These are phyloP conservation scores for Pleurotus tuber-regium DNA, from an alignment of 768 basidiomycete genomes.

Conservation along the genomic window DNA sequence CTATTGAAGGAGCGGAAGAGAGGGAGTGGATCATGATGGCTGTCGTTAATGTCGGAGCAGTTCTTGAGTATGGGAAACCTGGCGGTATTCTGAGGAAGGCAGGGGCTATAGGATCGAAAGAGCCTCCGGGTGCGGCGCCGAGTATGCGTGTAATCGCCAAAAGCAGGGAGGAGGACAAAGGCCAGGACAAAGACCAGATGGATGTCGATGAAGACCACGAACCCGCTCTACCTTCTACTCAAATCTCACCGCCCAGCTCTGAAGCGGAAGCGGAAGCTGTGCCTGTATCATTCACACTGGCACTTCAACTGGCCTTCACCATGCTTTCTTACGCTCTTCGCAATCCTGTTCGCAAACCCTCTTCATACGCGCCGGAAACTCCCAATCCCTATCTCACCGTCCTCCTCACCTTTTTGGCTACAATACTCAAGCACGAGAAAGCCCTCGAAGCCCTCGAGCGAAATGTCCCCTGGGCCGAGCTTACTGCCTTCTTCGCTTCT, in stretches of 20 bases:
- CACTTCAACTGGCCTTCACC: slow-evolving; percentile 74
- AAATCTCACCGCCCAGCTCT: slow-evolving; percentile 27
- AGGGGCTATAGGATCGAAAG: slow-evolving; percentile 46
- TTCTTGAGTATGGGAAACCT: slow-evolving; percentile 86
- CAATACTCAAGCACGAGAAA: slow-evolving; percentile 62
- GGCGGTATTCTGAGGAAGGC: slow-evolving; percentile 66
- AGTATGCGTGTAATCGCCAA: slow-evolving; percentile 50
- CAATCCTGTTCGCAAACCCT: slow-evolving; percentile 55
- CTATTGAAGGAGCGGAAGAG: slow-evolving; percentile 77
- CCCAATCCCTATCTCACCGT: slow-evolving; percentile 88
- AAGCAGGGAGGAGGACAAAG: slow-evolving; percentile 37
- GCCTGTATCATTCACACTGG: slow-evolving; percentile 67
- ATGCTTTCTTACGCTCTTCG: slow-evolving; percentile 74
- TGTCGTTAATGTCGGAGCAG: slow-evolving; percentile 71
- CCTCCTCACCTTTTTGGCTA: slow-evolving; percentile 85
- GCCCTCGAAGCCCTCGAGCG: slow-evolving; percentile 68
- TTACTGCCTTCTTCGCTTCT: slow-evolving; percentile 60
- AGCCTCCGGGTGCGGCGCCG: slow-evolving; percentile 23
- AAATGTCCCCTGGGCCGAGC: slow-evolving; percentile 78
- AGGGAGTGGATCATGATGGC: slow-evolving; percentile 99
- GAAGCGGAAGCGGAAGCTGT: slow-evolving; percentile 36
- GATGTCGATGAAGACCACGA: slow-evolving; percentile 47
- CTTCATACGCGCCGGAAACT: no score
- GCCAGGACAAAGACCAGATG: slow-evolving; percentile 54
- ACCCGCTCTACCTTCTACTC: slow-evolving; percentile 12